Evolutionary conservation across 768 basidiomycete genomes (phyloP).

Genomic region (Hirschioporus abietinus): DNA sequence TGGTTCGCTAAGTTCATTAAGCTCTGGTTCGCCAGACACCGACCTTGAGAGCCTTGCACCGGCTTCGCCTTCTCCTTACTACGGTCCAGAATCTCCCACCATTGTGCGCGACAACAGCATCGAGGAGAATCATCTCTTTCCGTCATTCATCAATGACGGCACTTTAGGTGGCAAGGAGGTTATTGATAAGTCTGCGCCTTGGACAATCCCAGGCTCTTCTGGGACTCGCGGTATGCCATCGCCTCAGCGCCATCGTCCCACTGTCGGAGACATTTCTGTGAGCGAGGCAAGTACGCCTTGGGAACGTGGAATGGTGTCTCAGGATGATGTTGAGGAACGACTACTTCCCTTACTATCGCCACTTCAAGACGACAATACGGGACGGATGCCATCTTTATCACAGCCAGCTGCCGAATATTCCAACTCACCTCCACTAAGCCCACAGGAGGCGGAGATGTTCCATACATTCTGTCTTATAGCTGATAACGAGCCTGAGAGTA

Average conservation of each 20-base stretch:
- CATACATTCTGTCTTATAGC: constrained; percentile 44
- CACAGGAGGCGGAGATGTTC: constrained; percentile 69
- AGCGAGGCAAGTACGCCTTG: constrained; percentile 18
- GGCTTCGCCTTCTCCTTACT: neutral
- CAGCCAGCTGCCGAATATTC: constrained; percentile 27
- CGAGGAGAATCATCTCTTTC: neutral
- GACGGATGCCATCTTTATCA: neutral
- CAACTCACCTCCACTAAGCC: constrained; percentile 44
- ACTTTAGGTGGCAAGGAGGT: neutral
- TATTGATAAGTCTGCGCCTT: neutral
- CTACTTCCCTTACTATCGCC: constrained; percentile 19
- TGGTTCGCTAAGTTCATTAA: neutral
- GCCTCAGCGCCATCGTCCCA: neutral
- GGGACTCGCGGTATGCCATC: neutral
- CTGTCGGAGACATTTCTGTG: constrained; percentile 11
- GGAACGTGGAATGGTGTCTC: constrained; percentile 16
- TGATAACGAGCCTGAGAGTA: constrained; percentile 28
- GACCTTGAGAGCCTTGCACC: neutral
- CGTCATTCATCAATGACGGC: neutral
- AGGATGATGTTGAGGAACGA: constrained; percentile 23
- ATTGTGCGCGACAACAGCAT: neutral
- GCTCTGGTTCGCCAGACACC: neutral
- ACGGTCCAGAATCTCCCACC: neutral
- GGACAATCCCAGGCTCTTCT: neutral
- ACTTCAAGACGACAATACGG: constrained; percentile 7